Conservation (phyloP, 139 green algal genomes). For the Chlorella sp. region DNA sequence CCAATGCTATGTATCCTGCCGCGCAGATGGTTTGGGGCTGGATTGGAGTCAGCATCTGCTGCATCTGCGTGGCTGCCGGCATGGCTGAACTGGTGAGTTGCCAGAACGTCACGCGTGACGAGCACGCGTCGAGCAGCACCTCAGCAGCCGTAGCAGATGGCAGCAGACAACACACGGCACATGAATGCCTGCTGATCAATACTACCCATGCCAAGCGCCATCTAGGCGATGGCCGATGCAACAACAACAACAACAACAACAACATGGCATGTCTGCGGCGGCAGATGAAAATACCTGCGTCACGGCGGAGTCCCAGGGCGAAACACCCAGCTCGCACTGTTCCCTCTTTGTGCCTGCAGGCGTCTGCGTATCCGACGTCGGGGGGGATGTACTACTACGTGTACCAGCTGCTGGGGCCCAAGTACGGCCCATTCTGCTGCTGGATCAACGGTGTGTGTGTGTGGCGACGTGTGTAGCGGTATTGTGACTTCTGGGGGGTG, state of each 20-base stretch:
- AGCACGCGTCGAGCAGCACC: background rate
- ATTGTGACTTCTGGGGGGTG: background rate
- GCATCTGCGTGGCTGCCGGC: background rate
- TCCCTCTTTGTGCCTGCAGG: too few species aligned
- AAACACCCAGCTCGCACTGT: too few species aligned
- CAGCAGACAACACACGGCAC: background rate
- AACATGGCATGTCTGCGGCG: too few species aligned
- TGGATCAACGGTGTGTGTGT: slow-evolving; percentile 13
- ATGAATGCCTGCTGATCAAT: background rate
- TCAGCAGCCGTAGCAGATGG: too few species aligned
- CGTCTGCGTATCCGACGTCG: background rate
- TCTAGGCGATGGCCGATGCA: too few species aligned
- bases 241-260: too few species aligned
- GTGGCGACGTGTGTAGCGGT: slow-evolving; percentile 16
- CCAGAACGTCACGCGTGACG: background rate
- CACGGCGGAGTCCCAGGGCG: too few species aligned
- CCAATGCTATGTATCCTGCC: too few species aligned
- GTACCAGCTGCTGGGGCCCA: background rate
- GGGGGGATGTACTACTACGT: background rate
- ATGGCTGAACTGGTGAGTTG: background rate
- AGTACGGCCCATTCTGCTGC: background rate
- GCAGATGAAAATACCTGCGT: too few species aligned
- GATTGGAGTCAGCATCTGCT: background rate
- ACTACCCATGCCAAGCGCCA: background rate
- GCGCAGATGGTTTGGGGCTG: background rate